These are phyloP conservation scores for Rhizopogon roseolus DNA, from an alignment of 768 basidiomycete genomes.

Conservation along the genomic window DNA sequence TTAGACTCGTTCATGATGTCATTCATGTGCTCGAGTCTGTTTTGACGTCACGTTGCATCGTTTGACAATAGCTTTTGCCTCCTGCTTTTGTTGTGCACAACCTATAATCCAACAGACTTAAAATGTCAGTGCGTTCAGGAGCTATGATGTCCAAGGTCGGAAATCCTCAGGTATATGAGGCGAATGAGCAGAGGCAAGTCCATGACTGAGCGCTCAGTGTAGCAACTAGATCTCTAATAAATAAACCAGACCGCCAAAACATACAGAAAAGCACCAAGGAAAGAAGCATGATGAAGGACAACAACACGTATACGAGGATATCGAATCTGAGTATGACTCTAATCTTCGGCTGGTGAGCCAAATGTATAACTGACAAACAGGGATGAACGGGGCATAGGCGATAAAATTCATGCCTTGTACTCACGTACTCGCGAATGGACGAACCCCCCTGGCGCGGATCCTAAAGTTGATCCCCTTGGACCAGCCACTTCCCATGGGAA, in stretches of 20 bases:
- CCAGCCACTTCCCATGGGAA: constrained; percentile 52
- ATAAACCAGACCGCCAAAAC: constrained; percentile 16
- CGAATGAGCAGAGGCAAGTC: constrained; percentile 43
- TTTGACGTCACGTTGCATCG: background rate
- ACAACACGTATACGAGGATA: constrained; percentile 32
- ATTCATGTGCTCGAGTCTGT: background rate
- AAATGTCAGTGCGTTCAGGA: constrained; percentile 15
- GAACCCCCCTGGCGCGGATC: constrained; percentile 23
- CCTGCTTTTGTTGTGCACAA: background rate
- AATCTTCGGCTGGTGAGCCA: background rate
- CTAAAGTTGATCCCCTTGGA: constrained; percentile 39
- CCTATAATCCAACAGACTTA: background rate
- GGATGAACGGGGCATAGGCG: constrained; percentile 38
- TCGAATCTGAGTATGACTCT: constrained; percentile 35
- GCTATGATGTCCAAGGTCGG: constrained; percentile 50
- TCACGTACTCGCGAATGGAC: constrained; percentile 26
- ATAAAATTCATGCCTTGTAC: constrained; percentile 31
- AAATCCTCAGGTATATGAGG: constrained; percentile 43
- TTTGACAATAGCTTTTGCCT: background rate
- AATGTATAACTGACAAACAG: constrained; percentile 17
- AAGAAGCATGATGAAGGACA: constrained; percentile 28
- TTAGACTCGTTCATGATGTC: background rate
- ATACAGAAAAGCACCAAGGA: constrained; percentile 15
- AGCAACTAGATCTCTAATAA: background rate
- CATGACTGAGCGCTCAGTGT: background rate